phyloP scores from a whole-genome alignment of 352 stramenopile species.

The Pythium apleroticum region DNA sequence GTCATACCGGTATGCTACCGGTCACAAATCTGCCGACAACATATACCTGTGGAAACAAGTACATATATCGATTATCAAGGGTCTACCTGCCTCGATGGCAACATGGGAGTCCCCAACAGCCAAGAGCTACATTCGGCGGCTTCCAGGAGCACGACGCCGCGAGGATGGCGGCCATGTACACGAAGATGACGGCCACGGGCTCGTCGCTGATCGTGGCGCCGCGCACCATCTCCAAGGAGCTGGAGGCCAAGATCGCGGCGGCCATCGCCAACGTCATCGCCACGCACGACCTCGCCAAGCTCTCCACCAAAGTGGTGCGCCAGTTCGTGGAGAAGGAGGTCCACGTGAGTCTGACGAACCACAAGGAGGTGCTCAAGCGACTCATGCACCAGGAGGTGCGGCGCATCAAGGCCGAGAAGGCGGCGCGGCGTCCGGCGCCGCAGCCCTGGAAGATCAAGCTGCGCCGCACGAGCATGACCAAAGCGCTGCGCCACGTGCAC shows the following conservation, averaged over 20 bases:
- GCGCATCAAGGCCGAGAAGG: slow-evolving; percentile 73
- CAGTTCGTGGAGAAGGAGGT: slow-evolving; percentile 85
- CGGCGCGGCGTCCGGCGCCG: slow-evolving; percentile 47
- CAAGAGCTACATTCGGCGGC: background rate
- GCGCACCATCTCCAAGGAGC: slow-evolving; percentile 77
- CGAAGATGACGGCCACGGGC: slow-evolving; percentile 48
- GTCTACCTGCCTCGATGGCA: background rate
- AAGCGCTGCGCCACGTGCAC: slow-evolving; percentile 41
- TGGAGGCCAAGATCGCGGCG: slow-evolving; percentile 75
- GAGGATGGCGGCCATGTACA: slow-evolving; percentile 44
- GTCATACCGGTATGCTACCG: slow-evolving; percentile 19
- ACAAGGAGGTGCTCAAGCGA: slow-evolving; percentile 89
- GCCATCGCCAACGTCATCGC: slow-evolving; percentile 70
- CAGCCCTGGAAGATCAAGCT: slow-evolving; percentile 63
- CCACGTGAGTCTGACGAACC: slow-evolving; percentile 81
- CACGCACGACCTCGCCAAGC: slow-evolving; percentile 59
- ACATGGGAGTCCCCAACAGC: slow-evolving; percentile 1
- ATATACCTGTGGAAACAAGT: slow-evolving; percentile 2
- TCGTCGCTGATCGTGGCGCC: slow-evolving; percentile 56
- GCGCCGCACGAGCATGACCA: slow-evolving; percentile 44
- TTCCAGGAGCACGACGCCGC: background rate
- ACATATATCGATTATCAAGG: slow-evolving; percentile 18
- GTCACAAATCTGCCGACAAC: slow-evolving; percentile 2
- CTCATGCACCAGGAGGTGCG: slow-evolving; percentile 86
- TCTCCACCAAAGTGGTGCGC: slow-evolving; percentile 80